Percentiles rank a stretch among this genome's conserved stretches.
Conservation (phyloP, 306 rosid genomes). For the Neltuma alba region DNA sequence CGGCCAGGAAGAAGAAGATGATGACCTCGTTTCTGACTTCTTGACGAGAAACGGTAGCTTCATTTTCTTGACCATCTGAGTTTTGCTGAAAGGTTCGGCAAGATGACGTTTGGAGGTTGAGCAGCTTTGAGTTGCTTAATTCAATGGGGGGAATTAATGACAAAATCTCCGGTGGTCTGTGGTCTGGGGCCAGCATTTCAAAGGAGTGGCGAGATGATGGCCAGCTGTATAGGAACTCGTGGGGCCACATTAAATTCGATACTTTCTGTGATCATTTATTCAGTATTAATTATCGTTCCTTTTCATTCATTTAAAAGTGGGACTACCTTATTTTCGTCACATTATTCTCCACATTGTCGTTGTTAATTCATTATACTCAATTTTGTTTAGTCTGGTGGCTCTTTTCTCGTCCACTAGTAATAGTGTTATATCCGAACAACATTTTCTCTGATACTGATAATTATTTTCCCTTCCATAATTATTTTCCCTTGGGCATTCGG, state of each 20-base stretch:
- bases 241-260: not conserved
- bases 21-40: constrained; percentile 34
- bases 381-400: not conserved
- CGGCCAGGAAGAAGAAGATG: constrained; percentile 57
- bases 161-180: not conserved
- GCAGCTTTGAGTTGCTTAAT: constrained; percentile 32
- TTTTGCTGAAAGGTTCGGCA: not conserved
- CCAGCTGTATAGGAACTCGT: not conserved
- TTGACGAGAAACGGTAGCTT: constrained; percentile 66
- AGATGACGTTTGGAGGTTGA: constrained; percentile 10
- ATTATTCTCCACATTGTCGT: not conserved
- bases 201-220: not conserved
- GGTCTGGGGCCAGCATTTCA: not conserved
- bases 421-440: no score
- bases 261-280: not conserved
- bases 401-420: not conserved
- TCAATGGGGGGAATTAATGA: constrained; percentile 53
- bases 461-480: not conserved
- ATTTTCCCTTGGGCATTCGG: not conserved
- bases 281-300: not conserved
- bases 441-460: not conserved
- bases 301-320: not conserved
- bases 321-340: not conserved
- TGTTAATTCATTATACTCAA: not conserved
- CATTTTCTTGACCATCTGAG: constrained; percentile 65